Evolutionary conservation across 2,329 filamentous ascomycete species (phyloP), one percentile per base, ranked within the genome.

Genomic region (Phaeosphaeriaceae sp.): DNA sequence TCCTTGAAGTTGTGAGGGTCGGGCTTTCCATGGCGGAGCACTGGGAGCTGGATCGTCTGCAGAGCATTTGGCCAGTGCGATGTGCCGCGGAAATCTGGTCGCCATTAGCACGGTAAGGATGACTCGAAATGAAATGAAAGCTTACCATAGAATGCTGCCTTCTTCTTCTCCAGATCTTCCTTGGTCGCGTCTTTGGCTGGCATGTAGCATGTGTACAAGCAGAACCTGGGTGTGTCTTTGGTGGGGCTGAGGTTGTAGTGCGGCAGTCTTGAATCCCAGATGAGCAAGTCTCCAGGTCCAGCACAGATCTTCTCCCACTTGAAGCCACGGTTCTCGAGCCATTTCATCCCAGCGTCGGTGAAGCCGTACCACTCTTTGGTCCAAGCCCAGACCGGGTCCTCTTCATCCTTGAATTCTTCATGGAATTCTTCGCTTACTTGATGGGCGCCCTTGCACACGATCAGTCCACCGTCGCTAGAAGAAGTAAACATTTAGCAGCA

Each of bases 211-310:
- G 64, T 57, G 33, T 70, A 70, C 24, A 60, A 57, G 5, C 65
- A 58, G 15, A 58, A 55, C 10, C 64, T 56, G 44, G 66, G 54
- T 9, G 47, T 60, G 13, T 66, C 58, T 11, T 55, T 57, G 45
- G 61, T 45, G 2, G 64, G 60, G 31, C 62, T 58, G 20, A 60
- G 54, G 7, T 58, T 58, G 48, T 65, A 84, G 66, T 85, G 82
- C 49, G 83, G 78, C 4, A 80, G 80, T 3, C 83, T 71, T 4
- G 78, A 81, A 57, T 83, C 81, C 82, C 81, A 82, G 4, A 84
- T 68, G 4, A 83, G 73, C 53, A 82, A 67, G 60, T 82, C 80
- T 3, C 80, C 80, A 3, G 80, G 78, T 27, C 78, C 80, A 22
- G 74, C 69, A 53, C 72, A 70, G 15, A 81, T 69, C 68, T 82